Percentiles rank a stretch among this genome's conserved stretches.
Conservation (phyloP, 164 flowering plant species). For the Dillenia turbinata region DNA sequence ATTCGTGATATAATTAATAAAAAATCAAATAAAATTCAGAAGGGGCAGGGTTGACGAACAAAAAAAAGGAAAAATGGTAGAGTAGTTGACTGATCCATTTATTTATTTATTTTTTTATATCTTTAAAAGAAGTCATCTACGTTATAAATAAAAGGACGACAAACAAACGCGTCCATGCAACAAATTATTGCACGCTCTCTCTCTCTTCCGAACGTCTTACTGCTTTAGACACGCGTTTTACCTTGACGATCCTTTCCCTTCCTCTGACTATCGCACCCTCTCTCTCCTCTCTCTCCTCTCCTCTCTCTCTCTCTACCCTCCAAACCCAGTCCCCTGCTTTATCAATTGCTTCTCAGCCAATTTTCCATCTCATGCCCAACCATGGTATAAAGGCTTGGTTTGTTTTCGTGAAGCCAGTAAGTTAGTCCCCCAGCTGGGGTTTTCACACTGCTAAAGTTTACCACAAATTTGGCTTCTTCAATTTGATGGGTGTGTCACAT, state of each 20-base stretch:
- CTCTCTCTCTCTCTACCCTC: not conserved
- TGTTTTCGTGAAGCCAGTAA: too few relatives aligned
- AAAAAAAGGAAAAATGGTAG: too few relatives aligned
- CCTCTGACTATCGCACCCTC: not conserved
- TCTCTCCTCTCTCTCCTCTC: not conserved
- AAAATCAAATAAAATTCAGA: too few relatives aligned
- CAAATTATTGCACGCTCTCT: not conserved
- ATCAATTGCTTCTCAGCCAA: not conserved
- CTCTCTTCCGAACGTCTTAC: not conserved
- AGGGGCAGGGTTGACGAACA: too few relatives aligned
- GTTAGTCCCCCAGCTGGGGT: too few relatives aligned
- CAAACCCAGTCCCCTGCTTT: not conserved
- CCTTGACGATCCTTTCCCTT: not conserved
- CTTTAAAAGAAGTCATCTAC: too few relatives aligned
- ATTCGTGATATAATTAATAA: too few relatives aligned
- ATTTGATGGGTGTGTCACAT: constrained; percentile 8
- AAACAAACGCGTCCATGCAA: too few relatives aligned
- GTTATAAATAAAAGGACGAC: too few relatives aligned
- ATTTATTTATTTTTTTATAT: too few relatives aligned
- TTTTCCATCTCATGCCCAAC: not conserved
- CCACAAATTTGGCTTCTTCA: not conserved
- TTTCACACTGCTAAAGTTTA: not conserved
- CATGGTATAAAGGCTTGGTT: too few relatives aligned
- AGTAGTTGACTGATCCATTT: too few relatives aligned
- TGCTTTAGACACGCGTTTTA: not conserved